Base-by-base conservation (phyloP, 495 filamentous ascomycete genomes). In the Penicillium flavigenum region DNA sequence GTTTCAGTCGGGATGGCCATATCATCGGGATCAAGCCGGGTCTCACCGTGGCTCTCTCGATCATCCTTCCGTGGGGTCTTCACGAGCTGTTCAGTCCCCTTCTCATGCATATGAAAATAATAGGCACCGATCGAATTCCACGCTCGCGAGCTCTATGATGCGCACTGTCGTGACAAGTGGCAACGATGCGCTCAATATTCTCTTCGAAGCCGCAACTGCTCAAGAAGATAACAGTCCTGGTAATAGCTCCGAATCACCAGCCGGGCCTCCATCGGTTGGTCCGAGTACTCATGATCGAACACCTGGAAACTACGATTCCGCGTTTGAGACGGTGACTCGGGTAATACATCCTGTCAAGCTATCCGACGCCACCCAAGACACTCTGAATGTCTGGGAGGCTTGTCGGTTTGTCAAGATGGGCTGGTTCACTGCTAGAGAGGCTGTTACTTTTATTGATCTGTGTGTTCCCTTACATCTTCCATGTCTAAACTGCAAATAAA, bases 391-490 rank as follows among this genome's bases (percentile, higher is more conserved):
- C 8, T 82, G 79, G 79, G 76, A 76, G 46, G 63, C 76, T 1
- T 81, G 77, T 63, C 77, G 78, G 5, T 80, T 78, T 59, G 78
- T 82, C 31, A 76, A 73, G 48, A 79, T 80, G 74, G 79, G 79
- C 1, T 81, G 77, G 78, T 79, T 82, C 49, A 77, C 74, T 7
- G 76, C 79, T 22, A 69, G 75, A 55, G 79, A 82, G 61, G 79
- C 79, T 9, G 73, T 78, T 2, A 77, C 76, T 0, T 72, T 76
- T 34, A 65, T 79, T 38, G 79, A 81, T 53, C 58, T 77, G 72
- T 94, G 80, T 63, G 83, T 72, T 24, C 9, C 20, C 9, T 34
- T 14, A 16, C 47, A 7, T 14, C 2, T 24, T 17, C 20, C 41
- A 16, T 14, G 47, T 20, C 36, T 43, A 5, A 26, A 26, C 19